Base-by-base conservation (phyloP, 306 rosid genomes). In the Luffa acutangula region DNA sequence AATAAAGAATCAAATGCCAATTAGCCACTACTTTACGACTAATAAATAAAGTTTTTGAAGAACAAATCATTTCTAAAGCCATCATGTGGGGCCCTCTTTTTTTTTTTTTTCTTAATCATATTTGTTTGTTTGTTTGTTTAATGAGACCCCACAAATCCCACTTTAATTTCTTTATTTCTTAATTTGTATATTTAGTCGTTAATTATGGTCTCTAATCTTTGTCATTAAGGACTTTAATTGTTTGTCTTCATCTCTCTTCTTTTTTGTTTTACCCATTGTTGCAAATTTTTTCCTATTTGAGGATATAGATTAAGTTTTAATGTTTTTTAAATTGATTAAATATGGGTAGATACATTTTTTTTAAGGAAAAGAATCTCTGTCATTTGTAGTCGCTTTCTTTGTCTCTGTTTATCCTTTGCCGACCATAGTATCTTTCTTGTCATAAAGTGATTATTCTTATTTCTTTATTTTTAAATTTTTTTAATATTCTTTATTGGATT, bases 11-110 rank as follows among this genome's bases (percentile, higher is more conserved):
- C 25, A 14, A 51, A 46, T 74, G 45, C 39, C 11, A 74, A 33
- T 74, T 74, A 74, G 42, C 48, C 62, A 51, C 15, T 15, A 49
- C 78, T 74, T 74, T 74, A 74, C 46, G 78, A 74, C 78, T 74
- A 52, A 49, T 74, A 51, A 74, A 46, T 74, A 74, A 7, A 77
- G 45, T 63, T 60, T 69, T 17, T 60, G 34, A 81, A 79, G 75
- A 74, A 74, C 78, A 74, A 74, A 74, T 51, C 12, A 15, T 31
- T 17, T 74, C 20, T 14, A 74, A 52, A 52, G 78, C 78, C 45
- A 52, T 31, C 37, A 3, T 33, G 78, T 74, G 78, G 76, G 78
- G 1, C 63, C 77, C 59, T 46, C 4, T 48, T 21, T 25, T 15
- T 73, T 9, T 73, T 46, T 10, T 48, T 21, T 25, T 15, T 73